These are phyloP conservation scores for Saturnispora quitensis DNA, from an alignment of 805 yeast genomes.

Conservation along the genomic window DNA sequence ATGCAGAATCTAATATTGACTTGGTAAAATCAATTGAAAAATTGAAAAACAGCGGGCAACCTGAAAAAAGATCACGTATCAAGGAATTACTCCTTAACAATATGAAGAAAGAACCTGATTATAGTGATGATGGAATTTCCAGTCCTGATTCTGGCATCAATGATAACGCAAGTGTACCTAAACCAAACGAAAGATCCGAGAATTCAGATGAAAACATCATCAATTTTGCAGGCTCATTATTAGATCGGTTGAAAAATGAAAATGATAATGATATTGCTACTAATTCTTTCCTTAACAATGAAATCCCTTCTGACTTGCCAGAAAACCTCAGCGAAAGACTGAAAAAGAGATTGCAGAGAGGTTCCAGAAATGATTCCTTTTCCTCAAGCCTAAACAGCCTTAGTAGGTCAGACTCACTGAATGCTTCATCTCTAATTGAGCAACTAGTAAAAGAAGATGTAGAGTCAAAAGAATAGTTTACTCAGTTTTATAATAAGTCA, in stretches of 20 bases:
- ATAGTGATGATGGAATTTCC: neutral
- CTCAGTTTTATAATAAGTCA: neutral
- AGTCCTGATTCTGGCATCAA: neutral
- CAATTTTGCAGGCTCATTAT: conserved; percentile 2
- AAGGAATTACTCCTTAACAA: conserved; percentile 72
- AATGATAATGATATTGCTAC: neutral
- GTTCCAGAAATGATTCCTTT: conserved; percentile 1
- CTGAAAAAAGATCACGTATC: conserved; percentile 27
- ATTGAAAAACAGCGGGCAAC: conserved; percentile 77
- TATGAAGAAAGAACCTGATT: conserved; percentile 45
- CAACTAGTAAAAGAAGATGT: neutral
- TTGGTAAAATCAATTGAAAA: conserved; percentile 86
- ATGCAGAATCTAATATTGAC: conserved; percentile 31
- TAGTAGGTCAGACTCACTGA: conserved; percentile 19
- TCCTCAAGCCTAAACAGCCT: neutral
- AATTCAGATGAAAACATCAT: conserved; percentile 14
- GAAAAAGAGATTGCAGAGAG: conserved; percentile 21
- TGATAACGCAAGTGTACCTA: neutral
- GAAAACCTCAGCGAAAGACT: conserved; percentile 24
- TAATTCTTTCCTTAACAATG: neutral
- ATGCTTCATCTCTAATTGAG: neutral
- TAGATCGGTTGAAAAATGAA: conserved; percentile 5
- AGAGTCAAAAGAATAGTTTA: neutral
- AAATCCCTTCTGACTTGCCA: conserved; percentile 1
- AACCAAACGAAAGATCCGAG: neutral